phyloP scores from a whole-genome alignment of 139 green algal genomes.

The Chlorella sp. region DNA sequence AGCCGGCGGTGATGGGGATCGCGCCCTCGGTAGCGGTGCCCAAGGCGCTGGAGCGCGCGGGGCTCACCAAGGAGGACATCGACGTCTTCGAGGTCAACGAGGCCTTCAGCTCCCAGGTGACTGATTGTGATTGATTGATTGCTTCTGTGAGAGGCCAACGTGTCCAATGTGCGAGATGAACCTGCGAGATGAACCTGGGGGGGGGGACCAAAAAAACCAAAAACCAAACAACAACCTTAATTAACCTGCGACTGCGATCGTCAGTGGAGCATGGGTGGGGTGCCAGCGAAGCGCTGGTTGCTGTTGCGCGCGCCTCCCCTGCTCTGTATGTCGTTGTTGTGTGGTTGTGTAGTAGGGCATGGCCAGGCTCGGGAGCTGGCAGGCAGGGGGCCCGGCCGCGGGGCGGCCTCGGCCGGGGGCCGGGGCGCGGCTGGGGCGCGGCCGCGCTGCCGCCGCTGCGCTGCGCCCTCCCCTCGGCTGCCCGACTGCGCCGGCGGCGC shows the following conservation, averaged over 20 bases:
- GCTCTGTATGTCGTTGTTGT: no score
- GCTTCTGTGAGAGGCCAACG: background rate
- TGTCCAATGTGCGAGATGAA: background rate
- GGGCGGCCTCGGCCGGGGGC: no score
- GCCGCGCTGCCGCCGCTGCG: background rate
- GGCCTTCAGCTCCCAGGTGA: slow-evolving; percentile 84
- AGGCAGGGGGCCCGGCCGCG: background rate
- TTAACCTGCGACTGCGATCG: no score
- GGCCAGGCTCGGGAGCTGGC: no score
- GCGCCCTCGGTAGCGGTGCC: slow-evolving; percentile 96
- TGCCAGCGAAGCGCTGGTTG: background rate
- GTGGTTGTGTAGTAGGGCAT: background rate
- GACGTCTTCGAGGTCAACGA: slow-evolving; percentile 99
- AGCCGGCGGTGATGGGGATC: slow-evolving; percentile 95
- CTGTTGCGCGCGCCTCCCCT: no score
- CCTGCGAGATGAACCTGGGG: background rate
- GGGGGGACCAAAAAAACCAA: background rate
- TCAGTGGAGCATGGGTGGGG: background rate
- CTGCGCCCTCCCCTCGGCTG: background rate
- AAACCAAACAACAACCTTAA: background rate
- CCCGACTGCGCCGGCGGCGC: background rate
- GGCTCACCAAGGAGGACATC: slow-evolving; percentile 87
- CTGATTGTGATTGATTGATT: no score
- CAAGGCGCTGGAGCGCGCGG: slow-evolving; percentile 75
- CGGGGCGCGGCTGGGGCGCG: no score